Conservation (phyloP, 805 yeast genomes). For the Dipodascus geniculatus region DNA sequence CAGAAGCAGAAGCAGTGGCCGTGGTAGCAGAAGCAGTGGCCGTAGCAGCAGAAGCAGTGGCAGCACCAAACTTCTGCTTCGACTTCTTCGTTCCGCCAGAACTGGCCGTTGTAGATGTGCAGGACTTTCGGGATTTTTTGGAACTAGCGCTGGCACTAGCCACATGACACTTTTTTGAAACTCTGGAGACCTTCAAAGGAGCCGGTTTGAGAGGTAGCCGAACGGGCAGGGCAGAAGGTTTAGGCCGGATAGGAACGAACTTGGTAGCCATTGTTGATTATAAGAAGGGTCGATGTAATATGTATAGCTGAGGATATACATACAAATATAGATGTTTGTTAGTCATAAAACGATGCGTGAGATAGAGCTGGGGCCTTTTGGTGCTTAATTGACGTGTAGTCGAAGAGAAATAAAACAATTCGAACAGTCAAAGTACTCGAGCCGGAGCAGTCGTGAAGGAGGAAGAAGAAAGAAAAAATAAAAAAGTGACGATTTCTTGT, state of each 20-base stretch:
- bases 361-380: no score
- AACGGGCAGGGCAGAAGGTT: not conserved
- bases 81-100: not conserved
- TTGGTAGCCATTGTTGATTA: not conserved
- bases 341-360: not conserved
- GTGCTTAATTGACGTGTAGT: not conserved
- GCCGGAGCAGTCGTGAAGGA: not conserved
- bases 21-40: not conserved
- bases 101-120: not conserved
- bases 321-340: not conserved
- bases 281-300: not conserved
- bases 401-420: not conserved
- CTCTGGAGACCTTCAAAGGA: not conserved
- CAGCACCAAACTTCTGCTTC: not conserved
- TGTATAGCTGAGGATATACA: conserved; percentile 1
- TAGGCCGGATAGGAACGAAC: conserved; percentile 1
- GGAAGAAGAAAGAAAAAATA: not conserved
- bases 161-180: not conserved
- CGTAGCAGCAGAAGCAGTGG: not conserved
- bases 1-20: not conserved
- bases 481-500: not conserved
- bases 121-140: not conserved
- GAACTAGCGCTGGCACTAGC: not conserved
- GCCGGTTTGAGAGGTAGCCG: not conserved
- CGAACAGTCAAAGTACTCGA: not conserved